Evolutionary conservation across 129 eudicot species (phyloP), one percentile per base, ranked within the genome.

Genomic region (Lactuca sativa): DNA sequence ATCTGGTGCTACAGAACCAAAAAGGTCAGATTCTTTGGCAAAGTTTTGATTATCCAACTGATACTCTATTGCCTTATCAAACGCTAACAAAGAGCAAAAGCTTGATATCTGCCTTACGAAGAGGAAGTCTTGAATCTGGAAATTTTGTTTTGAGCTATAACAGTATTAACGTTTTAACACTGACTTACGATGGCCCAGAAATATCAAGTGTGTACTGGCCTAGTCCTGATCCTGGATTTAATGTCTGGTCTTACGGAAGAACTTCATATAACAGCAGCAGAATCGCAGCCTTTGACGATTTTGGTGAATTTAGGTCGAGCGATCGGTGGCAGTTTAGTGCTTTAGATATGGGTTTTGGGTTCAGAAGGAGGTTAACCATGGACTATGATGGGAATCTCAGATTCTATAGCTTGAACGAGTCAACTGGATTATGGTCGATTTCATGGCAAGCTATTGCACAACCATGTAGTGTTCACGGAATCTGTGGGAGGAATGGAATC

Each of bases 321-420:
- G 87, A 83, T 74, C 31, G 11, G 31, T 48, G 72, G 54, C 76
- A 56, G 41, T 60, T 79, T 36, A 55, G 59, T 36, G 73, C 79
- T 59, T 70, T 74, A 2, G 85, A 84, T 44, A 41, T 40, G 66
- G 88, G 85, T 2, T 11, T 56, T n/a, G 80, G 77, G 71, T 64
- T 76, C 36, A 69, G 77, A 53, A 64, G 91, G 64, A 66, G 87
- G 76, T 25, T 86, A 52, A 80, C 77, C 9, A 64, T 86, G 67
- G 91, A 86, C 55, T 70, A 59, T 15, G 91, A 86, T 74, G 91
- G 87, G 30, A 82, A 86, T 53, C 73, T 82, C 10, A 82, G 91
- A 69, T 7, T 86, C 4, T 77, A 86, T 31, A 86, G 91, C 72
- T 82, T 82, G 81, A 55, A 55, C 13, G 57, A 54, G n/a, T 56